phyloP scores from a whole-genome alignment of 2,329 filamentous ascomycete species.

The Pseudocercospora fijiensis region DNA sequence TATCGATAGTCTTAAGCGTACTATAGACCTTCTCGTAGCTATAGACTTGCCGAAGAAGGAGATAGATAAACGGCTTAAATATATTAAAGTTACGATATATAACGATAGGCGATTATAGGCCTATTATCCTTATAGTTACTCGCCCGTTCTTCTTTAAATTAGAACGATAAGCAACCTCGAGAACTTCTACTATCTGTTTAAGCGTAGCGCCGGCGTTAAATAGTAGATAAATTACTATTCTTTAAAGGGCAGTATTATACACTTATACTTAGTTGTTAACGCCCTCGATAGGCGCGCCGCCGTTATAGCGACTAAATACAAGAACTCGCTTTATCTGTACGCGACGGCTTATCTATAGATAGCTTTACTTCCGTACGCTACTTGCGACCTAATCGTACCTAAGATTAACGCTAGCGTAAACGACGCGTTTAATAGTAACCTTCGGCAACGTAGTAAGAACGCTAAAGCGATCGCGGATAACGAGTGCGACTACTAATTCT shows the following conservation, averaged over 20 bases:
- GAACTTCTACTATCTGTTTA: background rate
- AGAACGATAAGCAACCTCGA: background rate
- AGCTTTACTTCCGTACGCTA: too few species aligned
- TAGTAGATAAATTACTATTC: too few species aligned
- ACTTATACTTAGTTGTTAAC: background rate
- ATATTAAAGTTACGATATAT: background rate
- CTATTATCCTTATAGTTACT: background rate
- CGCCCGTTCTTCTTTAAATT: background rate
- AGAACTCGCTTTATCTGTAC: background rate
- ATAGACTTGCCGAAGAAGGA: too few species aligned
- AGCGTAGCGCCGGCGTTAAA: background rate
- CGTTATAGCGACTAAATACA: background rate
- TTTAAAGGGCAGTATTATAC: background rate
- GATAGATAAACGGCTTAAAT: background rate
- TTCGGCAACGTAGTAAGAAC: too few species aligned
- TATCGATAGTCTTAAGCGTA: too few species aligned
- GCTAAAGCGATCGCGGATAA: too few species aligned
- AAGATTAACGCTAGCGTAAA: too few species aligned
- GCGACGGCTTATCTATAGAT: background rate
- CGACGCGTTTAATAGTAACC: too few species aligned
- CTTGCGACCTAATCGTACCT: too few species aligned
- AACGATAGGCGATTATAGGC: background rate
- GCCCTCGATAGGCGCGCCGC: background rate
- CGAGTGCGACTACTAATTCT: too few species aligned
- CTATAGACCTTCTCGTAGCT: too few species aligned